Percentiles rank a stretch among this genome's conserved stretches.
phyloP scores from a whole-genome alignment of 176 grass and related monocot genomes.

The Phoenix roebelenii region DNA sequence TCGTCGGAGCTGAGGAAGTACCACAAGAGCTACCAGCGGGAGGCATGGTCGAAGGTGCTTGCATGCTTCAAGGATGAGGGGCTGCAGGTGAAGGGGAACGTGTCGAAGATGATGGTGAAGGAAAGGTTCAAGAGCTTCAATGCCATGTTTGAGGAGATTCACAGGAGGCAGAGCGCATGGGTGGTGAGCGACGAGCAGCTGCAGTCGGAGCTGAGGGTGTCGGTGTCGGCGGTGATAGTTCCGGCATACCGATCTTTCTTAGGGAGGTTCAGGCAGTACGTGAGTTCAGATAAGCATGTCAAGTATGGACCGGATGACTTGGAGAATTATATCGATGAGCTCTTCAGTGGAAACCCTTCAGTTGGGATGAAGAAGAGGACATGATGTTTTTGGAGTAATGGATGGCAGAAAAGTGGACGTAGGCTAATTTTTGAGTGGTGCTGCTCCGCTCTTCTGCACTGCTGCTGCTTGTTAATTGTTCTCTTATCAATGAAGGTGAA shows the following conservation, averaged over 20 bases:
- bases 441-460: too few relatives aligned
- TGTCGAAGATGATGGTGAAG: conserved; percentile 68
- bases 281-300: conserved; percentile 68
- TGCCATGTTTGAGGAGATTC: conserved; percentile 76
- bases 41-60: conserved; percentile 74
- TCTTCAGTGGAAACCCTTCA: conserved; percentile 60
- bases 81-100: conserved; percentile 42
- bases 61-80: conserved; percentile 56
- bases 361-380: conserved; percentile 48
- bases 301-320: conserved; percentile 70
- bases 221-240: conserved; percentile 68
- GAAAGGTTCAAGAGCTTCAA: conserved; percentile 93
- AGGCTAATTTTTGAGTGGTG: too few relatives aligned
- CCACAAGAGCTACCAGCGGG: conserved; percentile 97
- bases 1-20: conserved; percentile 73
- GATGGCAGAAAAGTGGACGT: too few relatives aligned
- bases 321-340: conserved; percentile 72
- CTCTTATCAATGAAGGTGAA: too few relatives aligned
- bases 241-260: conserved; percentile 82
- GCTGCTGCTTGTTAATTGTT: too few relatives aligned
- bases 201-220: conserved; percentile 88
- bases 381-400: background rate
- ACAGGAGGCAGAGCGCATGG: conserved; percentile 73
- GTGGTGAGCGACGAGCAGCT: conserved; percentile 83
- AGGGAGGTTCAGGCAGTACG: conserved; percentile 46